Conservation (phyloP, 805 yeast species). For the Myxozyma neglecta region DNA sequence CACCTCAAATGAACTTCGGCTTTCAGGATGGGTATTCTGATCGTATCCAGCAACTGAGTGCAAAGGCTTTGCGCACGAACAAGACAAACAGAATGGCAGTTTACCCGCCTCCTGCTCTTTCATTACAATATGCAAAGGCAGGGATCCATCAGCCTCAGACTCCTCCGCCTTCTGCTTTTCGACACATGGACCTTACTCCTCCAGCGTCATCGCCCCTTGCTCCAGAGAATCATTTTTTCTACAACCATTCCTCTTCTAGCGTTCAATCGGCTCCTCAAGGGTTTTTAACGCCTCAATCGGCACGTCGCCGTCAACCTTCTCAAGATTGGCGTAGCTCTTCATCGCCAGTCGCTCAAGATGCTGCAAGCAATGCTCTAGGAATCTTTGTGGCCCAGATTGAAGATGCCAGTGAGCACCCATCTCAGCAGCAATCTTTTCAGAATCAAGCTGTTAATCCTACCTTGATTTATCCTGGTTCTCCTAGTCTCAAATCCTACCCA, state of each 20-base stretch:
- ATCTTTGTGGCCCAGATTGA: slow-evolving; percentile 17
- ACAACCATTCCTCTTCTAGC: neutral
- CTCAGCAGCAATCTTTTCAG: slow-evolving; percentile 1
- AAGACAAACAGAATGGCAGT: slow-evolving; percentile 4
- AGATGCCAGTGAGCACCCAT: neutral
- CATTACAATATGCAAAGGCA: neutral
- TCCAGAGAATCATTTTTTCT: neutral
- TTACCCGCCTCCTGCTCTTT: slow-evolving; percentile 11
- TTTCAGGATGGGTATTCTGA: neutral
- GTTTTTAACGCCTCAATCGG: slow-evolving; percentile 22
- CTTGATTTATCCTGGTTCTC: slow-evolving; percentile 12
- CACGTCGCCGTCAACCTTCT: slow-evolving; percentile 7
- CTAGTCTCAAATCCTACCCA: neutral
- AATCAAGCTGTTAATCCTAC: slow-evolving; percentile 21
- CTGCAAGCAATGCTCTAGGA: slow-evolving; percentile 28
- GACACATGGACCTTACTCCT: slow-evolving; percentile 2
- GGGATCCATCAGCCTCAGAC: slow-evolving; percentile 7
- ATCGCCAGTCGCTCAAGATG: slow-evolving; percentile 6
- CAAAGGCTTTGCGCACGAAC: slow-evolving; percentile 15
- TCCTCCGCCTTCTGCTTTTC: slow-evolving; percentile 15
- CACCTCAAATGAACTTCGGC: neutral
- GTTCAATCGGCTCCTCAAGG: slow-evolving; percentile 8
- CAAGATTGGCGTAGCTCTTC: slow-evolving; percentile 9
- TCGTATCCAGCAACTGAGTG: neutral
- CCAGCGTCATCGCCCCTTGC: slow-evolving; percentile 1